A percentile compares a stretch with the other conserved stretches of the same genome.
These are phyloP conservation scores for Mycothermus thermophilus DNA, from an alignment of 495 filamentous ascomycete species.

Conservation along the genomic window DNA sequence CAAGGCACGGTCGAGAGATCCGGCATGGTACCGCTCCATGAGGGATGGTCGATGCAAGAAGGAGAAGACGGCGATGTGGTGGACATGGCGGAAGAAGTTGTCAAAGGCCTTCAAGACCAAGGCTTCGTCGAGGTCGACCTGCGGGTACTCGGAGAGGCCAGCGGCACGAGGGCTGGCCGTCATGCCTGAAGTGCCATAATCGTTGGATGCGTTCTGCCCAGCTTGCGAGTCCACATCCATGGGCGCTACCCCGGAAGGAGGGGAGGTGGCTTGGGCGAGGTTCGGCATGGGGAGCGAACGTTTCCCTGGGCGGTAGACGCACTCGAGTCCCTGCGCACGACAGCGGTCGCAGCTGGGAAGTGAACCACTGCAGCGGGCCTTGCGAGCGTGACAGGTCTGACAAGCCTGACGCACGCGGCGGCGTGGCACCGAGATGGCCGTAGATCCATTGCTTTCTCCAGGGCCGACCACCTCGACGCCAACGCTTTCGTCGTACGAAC, in stretches of 20 bases:
- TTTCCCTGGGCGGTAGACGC: slow-evolving; percentile 34
- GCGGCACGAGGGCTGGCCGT: slow-evolving; percentile 17
- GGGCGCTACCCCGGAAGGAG: not conserved
- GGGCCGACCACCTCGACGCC: slow-evolving; percentile 17
- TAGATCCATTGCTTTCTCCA: slow-evolving; percentile 13
- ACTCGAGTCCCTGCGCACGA: slow-evolving; percentile 33
- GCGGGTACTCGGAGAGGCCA: slow-evolving; percentile 3
- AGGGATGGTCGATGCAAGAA: slow-evolving; percentile 38
- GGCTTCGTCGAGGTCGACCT: slow-evolving; percentile 23
- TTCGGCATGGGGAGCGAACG: slow-evolving; percentile 18
- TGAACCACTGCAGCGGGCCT: slow-evolving; percentile 35
- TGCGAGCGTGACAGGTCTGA: slow-evolving; percentile 33
- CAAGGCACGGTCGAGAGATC: slow-evolving; percentile 31
- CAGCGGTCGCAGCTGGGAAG: slow-evolving; percentile 35
- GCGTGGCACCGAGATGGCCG: slow-evolving; percentile 27
- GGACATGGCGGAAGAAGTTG: slow-evolving; percentile 36
- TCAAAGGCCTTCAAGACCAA: slow-evolving; percentile 31
- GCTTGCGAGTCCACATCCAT: slow-evolving; percentile 6
- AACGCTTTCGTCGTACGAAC: slow-evolving; percentile 31
- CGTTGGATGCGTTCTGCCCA: slow-evolving; percentile 5
- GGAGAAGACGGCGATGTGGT: slow-evolving; percentile 37
- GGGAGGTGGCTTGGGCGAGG: not conserved
- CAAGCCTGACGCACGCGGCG: slow-evolving; percentile 37
- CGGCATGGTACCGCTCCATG: slow-evolving; percentile 38
- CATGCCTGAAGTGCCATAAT: slow-evolving; percentile 11